Conservation (phyloP, 805 yeast genomes). For the Kuraishia floccosa region DNA sequence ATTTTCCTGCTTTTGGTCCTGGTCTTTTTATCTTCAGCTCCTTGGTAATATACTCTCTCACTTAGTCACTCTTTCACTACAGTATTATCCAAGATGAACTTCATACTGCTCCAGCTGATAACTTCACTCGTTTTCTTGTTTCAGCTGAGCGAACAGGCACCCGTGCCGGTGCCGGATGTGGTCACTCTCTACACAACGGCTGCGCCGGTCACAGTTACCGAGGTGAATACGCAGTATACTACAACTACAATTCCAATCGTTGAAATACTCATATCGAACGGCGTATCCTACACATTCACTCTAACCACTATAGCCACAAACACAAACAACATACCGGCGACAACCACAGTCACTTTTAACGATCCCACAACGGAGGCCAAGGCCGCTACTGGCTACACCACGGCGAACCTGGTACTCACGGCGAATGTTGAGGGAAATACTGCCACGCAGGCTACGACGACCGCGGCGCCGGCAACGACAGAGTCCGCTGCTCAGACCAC, state of each 20-base stretch:
- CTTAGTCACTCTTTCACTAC: no score
- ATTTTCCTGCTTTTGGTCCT: no score
- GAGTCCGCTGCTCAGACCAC: constrained; percentile 9
- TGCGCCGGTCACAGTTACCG: constrained; percentile 19
- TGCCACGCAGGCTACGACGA: constrained; percentile 5
- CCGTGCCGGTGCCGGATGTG: no score
- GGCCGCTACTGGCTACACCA: constrained; percentile 4
- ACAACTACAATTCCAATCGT: constrained; percentile 41
- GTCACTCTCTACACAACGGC: constrained; percentile 19
- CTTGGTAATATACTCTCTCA: no score
- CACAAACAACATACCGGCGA: constrained; percentile 5
- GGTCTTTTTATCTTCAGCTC: no score
- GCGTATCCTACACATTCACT: constrained; percentile 38
- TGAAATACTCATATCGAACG: constrained; percentile 37
- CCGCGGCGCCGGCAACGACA: constrained; percentile 5
- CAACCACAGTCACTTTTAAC: constrained; percentile 6
- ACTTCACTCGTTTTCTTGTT: no score
- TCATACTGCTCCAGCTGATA: no score
- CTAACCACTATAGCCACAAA: constrained; percentile 23
- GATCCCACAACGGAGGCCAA: constrained; percentile 7
- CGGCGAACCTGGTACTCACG: constrained; percentile 1
- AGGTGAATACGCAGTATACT: constrained; percentile 25
- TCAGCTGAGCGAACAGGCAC: no score
- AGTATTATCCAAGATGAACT: no score
- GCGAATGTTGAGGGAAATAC: no score